A percentile compares a stretch with the other conserved stretches of the same genome.
Conservation (phyloP, 305 asterid species). For the Solanum hybrid region DNA sequence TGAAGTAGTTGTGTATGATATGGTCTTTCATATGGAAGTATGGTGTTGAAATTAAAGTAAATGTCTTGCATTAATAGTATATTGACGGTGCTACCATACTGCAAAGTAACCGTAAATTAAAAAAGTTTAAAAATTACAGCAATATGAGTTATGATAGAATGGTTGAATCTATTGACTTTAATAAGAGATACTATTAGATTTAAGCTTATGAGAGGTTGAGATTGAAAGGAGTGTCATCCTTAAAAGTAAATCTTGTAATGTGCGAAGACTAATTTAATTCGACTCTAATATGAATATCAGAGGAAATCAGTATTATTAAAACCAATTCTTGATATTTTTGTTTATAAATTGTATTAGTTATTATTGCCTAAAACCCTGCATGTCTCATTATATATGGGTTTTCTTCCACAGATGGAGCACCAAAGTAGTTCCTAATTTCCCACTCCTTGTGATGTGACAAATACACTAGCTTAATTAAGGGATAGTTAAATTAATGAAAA, state of each 20-base stretch:
- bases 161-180: fast-evolving
- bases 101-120: background rate
- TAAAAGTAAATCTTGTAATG: background rate
- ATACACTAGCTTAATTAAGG: background rate
- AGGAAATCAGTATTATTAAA: background rate
- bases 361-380: background rate
- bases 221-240: background rate
- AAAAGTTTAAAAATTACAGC: background rate
- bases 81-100: background rate
- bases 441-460: background rate
- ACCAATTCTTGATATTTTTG: background rate
- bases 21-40: background rate
- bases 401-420: background rate
- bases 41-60: background rate
- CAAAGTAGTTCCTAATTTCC: background rate
- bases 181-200: background rate
- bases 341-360: background rate
- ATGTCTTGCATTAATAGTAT: background rate
- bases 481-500: background rate
- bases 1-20: background rate
- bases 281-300: background rate
- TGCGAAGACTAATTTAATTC: background rate
- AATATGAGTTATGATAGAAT: background rate
- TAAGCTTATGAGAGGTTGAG: background rate
- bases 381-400: background rate